phyloP scores from a whole-genome alignment of 495 filamentous ascomycete genomes.

The Trichoderma erinaceum region DNA sequence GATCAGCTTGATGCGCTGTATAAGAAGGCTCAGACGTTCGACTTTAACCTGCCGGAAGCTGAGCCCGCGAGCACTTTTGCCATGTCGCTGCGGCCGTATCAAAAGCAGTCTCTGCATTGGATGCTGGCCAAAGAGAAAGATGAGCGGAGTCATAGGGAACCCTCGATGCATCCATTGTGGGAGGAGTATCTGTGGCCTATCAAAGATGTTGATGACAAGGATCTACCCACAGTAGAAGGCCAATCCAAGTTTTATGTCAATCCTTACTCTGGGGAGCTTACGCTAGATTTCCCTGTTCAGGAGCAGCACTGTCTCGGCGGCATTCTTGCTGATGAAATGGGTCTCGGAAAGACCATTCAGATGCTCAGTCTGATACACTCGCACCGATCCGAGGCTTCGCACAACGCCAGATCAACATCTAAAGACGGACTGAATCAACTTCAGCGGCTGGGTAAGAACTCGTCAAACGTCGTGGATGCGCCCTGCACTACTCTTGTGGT shows the following conservation, averaged over 20 bases:
- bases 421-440: slow-evolving; percentile 29
- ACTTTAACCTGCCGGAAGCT: slow-evolving; percentile 82
- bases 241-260: slow-evolving; percentile 86
- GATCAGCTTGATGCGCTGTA: slow-evolving; percentile 93
- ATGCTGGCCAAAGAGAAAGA: slow-evolving; percentile 91
- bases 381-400: slow-evolving; percentile 57
- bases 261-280: slow-evolving; percentile 91
- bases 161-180: slow-evolving; percentile 95
- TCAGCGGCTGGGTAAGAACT: slow-evolving; percentile 51
- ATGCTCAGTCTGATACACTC: slow-evolving; percentile 92
- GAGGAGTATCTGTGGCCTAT: slow-evolving; percentile 89
- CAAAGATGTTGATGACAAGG: slow-evolving; percentile 79
- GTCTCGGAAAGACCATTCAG: slow-evolving; percentile 93
- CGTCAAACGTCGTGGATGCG: slow-evolving; percentile 52
- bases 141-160: slow-evolving; percentile 54
- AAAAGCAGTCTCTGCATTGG: slow-evolving; percentile 93
- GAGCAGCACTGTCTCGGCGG: slow-evolving; percentile 93
- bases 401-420: slow-evolving; percentile 44
- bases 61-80: slow-evolving; percentile 75
- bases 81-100: slow-evolving; percentile 83
- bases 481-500: slow-evolving; percentile 91
- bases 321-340: slow-evolving; percentile 88
- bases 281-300: slow-evolving; percentile 85
- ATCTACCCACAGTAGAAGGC: slow-evolving; percentile 54
- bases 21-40: slow-evolving; percentile 93